Evolutionary conservation across 2,329 filamentous ascomycete genomes (phyloP).

Genomic region (Neopestalotiopsis sp.): DNA sequence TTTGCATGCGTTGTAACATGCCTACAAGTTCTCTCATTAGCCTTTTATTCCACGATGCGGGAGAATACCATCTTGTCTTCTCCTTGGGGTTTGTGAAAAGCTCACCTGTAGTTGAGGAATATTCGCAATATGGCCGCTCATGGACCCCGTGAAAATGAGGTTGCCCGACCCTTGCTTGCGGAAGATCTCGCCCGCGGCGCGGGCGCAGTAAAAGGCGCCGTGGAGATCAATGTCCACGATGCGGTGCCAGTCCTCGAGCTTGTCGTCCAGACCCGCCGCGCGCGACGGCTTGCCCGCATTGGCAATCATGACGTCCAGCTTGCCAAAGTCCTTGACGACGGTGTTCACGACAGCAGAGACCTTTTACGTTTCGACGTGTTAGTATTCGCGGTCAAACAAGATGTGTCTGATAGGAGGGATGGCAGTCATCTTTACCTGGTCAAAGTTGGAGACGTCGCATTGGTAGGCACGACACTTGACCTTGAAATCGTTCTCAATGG

Average conservation of each 20-base stretch:
- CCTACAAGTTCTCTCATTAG: neutral
- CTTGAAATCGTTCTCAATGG: constrained; percentile 23
- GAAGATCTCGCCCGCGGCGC: constrained; percentile 72
- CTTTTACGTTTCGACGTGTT: constrained; percentile 25
- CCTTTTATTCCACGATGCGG: neutral
- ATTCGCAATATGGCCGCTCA: constrained; percentile 80
- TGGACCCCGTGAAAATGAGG: constrained; percentile 79
- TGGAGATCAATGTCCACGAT: constrained; percentile 76
- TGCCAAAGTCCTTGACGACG: constrained; percentile 69
- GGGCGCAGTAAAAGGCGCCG: constrained; percentile 78
- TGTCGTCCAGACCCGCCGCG: constrained; percentile 70
- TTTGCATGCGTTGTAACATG: constrained; percentile 72
- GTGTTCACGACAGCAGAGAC: constrained; percentile 56
- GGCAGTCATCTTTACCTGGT: constrained; percentile 25
- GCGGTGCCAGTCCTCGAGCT: constrained; percentile 66
- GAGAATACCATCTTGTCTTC: too few relatives aligned
- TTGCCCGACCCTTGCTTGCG: constrained; percentile 67
- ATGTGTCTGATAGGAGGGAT: neutral
- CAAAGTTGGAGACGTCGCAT: constrained; percentile 61
- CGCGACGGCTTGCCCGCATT: constrained; percentile 80
- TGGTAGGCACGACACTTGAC: constrained; percentile 60
- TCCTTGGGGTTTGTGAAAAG: constrained; percentile 68
- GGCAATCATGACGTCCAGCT: constrained; percentile 79
- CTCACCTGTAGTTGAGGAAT: constrained; percentile 76
- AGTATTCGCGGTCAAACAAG: neutral